phyloP scores from a whole-genome alignment of 192 early-diverging fungal species.

The Backusella luteola region DNA sequence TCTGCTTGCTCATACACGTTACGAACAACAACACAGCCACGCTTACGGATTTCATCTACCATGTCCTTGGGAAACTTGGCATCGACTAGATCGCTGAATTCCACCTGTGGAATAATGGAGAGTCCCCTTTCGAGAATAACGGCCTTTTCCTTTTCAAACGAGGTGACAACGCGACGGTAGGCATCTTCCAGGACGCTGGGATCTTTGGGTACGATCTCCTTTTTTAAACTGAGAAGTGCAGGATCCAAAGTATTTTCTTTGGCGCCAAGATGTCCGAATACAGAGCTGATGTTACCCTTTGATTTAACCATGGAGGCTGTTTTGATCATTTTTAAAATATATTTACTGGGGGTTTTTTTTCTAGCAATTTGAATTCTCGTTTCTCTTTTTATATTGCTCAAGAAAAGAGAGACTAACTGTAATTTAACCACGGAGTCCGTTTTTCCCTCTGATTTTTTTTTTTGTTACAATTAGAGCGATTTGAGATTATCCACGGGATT shows the following conservation, averaged over 20 bases:
- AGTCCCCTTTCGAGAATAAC: conserved; percentile 18
- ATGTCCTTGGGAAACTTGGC: conserved; percentile 12
- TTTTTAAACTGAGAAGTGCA: conserved; percentile 20
- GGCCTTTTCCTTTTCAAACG: conserved; percentile 13
- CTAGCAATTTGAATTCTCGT: neutral
- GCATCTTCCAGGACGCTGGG: neutral
- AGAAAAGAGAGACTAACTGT: neutral
- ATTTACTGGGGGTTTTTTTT: neutral
- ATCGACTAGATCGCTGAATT: conserved; percentile 6
- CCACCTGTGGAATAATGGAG: conserved; percentile 16
- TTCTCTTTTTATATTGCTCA: neutral
- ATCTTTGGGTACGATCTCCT: conserved; percentile 10
- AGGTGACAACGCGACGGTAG: conserved; percentile 6
- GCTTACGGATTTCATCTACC: conserved; percentile 18
- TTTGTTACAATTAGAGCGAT: neutral
- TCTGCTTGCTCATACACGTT: conserved; percentile 9
- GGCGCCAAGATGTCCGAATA: conserved; percentile 20
- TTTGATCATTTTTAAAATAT: neutral
- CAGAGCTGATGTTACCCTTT: conserved; percentile 27
- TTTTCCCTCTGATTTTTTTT: neutral
- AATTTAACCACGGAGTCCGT: neutral
- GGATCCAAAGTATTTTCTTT: conserved; percentile 12
- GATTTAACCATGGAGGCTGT: neutral
- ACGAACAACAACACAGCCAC: conserved; percentile 28
- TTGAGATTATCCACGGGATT: neutral